Conservation (phyloP, 306 rosid species). For the Fagus sylvatica region DNA sequence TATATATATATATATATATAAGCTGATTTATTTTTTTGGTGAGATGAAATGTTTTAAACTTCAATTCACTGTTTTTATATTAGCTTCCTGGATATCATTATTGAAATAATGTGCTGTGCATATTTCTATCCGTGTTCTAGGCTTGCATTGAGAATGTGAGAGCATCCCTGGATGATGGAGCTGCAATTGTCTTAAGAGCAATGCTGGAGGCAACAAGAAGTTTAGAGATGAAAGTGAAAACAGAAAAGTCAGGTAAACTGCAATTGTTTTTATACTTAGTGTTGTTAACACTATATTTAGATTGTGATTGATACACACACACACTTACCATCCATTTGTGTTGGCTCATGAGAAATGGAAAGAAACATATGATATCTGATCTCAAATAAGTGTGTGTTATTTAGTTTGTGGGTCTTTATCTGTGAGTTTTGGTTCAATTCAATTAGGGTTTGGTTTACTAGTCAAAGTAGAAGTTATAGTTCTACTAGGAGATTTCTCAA, state of each 20-base stretch:
- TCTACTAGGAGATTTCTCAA: too few species aligned
- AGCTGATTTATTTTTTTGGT: slow-evolving; percentile 1
- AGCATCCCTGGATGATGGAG: slow-evolving; percentile 66
- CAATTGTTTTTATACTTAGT: slow-evolving; percentile 4
- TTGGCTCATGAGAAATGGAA: background rate
- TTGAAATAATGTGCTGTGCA: slow-evolving; percentile 24
- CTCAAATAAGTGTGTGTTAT: background rate
- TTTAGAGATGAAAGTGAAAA: slow-evolving; percentile 62
- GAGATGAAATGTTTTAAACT: slow-evolving; percentile 10
- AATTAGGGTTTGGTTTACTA: too few species aligned
- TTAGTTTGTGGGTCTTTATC: too few species aligned
- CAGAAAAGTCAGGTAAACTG: slow-evolving; percentile 62
- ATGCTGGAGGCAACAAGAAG: slow-evolving; percentile 64
- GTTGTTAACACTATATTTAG: background rate
- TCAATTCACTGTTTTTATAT: background rate
- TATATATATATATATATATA: background rate
- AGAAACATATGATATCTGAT: background rate
- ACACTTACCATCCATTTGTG: background rate
- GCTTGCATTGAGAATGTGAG: slow-evolving; percentile 75
- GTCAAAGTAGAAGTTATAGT: too few species aligned
- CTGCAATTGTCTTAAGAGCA: slow-evolving; percentile 69
- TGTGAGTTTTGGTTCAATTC: too few species aligned
- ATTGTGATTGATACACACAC: background rate
- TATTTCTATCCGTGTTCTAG: slow-evolving; percentile 40
- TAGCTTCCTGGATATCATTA: slow-evolving; percentile 18